Evolutionary conservation across 768 basidiomycete genomes (phyloP), one percentile per base, ranked within the genome.

Genomic region (Pulveroboletus sp.): DNA sequence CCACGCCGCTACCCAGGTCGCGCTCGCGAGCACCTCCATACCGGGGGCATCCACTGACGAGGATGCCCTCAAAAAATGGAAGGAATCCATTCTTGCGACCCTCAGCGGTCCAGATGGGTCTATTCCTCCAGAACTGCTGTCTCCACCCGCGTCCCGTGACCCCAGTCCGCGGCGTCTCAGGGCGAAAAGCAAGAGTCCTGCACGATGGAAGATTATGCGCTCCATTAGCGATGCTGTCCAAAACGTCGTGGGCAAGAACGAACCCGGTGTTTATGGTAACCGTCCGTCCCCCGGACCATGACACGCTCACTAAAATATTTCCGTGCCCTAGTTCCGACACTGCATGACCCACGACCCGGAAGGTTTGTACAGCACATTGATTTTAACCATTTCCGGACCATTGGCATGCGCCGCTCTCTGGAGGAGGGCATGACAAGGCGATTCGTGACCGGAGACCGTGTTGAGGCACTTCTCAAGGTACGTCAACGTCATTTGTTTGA

Each of bases 311-410:
- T 52, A 39, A 53, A 53, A 6, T 24, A 10, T 8, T 4, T 21
- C 21, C 21, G 21, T 21, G 17, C 27, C 39, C 4, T 56, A 89
- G 86, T 90, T 38, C 87, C 86, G 35, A 76, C 76, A 3, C 75
- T 84, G 17, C 71, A 79, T 53, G 88, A 89, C 64, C 79, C 86
- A 47, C 77, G 83, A 47, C 83, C 89, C 28, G 85, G 88, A 46
- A 80, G 88, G 52, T 88, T 86, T 62, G 84, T 96, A 32, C 84
- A 81, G 35, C 86, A 92, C 67, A 71, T 99, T 13, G 91, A 92
- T 63, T 99, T 99, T 63, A 94, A 92, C 59, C 93, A 95, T 65
- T 99, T 99, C 75, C 83, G 94, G 26, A 95, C 96, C 24, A 93
- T 95, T 49, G 95, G 95, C 0, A 93, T 97, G 83, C 81, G 92